Percentiles rank a stretch among this genome's conserved stretches.
These are phyloP conservation scores for Nymphaea colorata DNA, from an alignment of 164 flowering plant genomes.

Conservation along the genomic window DNA sequence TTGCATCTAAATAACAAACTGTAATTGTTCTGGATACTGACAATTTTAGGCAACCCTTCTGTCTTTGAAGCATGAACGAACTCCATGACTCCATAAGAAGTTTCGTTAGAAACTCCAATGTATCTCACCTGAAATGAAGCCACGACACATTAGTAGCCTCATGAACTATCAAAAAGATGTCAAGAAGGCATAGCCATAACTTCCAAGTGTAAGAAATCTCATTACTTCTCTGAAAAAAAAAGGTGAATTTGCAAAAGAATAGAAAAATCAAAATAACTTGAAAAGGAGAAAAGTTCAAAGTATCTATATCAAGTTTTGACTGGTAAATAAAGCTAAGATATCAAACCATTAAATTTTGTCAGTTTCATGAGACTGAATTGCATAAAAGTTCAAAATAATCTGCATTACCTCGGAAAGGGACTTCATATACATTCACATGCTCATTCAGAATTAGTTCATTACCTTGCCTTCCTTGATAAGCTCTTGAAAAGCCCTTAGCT, in stretches of 20 bases:
- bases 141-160: not conserved
- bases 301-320: too few species aligned
- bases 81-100: conserved; percentile 95
- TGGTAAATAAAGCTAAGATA: too few species aligned
- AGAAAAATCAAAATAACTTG: too few species aligned
- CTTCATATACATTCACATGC: not conserved
- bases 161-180: too few species aligned
- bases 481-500: conserved; percentile 72
- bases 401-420: not conserved
- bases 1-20: conserved; percentile 55
- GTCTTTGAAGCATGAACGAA: conserved; percentile 84
- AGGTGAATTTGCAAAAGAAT: too few species aligned
- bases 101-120: conserved; percentile 93
- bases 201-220: too few species aligned
- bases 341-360: too few species aligned
- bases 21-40: conserved; percentile 90
- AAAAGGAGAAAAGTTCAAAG: too few species aligned
- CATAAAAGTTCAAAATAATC: not conserved
- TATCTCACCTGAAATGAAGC: conserved; percentile 55
- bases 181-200: too few species aligned
- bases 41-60: conserved; percentile 84
- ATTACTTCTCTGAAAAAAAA: too few species aligned
- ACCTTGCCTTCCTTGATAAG: conserved; percentile 94
- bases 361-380: not conserved
- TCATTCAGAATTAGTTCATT: conserved; percentile 1